phyloP scores from a whole-genome alignment of 352 stramenopile species.

The Phytophthora cajani region DNA sequence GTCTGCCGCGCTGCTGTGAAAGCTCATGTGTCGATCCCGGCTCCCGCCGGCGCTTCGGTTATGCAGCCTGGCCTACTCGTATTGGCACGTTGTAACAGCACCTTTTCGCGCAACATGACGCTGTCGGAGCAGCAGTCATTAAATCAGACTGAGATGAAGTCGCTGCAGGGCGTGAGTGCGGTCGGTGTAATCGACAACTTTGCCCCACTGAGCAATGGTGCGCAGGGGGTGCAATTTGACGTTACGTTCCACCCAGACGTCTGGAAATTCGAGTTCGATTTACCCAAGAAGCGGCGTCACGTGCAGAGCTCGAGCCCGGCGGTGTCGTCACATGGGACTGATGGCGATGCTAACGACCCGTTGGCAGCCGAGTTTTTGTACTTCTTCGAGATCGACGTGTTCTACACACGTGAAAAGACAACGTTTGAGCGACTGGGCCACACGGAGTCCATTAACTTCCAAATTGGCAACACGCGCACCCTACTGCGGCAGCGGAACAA shows the following conservation, averaged over 20 bases:
- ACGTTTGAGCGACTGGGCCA: slow-evolving; percentile 71
- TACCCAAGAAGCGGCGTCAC: slow-evolving; percentile 88
- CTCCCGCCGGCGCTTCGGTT: slow-evolving; percentile 25
- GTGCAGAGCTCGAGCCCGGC: slow-evolving; percentile 43
- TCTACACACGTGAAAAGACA: slow-evolving; percentile 67
- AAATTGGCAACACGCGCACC: slow-evolving; percentile 88
- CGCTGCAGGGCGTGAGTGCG: slow-evolving; percentile 71
- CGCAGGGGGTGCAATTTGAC: slow-evolving; percentile 66
- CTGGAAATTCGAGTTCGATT: slow-evolving; percentile 91
- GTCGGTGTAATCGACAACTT: slow-evolving; percentile 72
- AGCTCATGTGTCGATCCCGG: slow-evolving; percentile 67
- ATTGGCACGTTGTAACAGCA: slow-evolving; percentile 85
- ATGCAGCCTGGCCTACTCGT: slow-evolving; percentile 57
- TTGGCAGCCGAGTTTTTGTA: slow-evolving; percentile 77
- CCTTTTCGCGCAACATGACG: slow-evolving; percentile 72
- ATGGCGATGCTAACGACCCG: slow-evolving; percentile 44
- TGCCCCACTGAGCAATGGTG: slow-evolving; percentile 36
- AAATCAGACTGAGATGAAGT: slow-evolving; percentile 68
- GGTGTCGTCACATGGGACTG: slow-evolving; percentile 21
- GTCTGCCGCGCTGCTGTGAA: slow-evolving; percentile 86
- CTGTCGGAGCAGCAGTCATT: slow-evolving; percentile 60
- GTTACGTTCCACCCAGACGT: slow-evolving; percentile 89
- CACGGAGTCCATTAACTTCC: slow-evolving; percentile 81
- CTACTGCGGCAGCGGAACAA: slow-evolving; percentile 85
- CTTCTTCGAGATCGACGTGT: slow-evolving; percentile 89